These are phyloP conservation scores for Pseudofabraea citricarpa DNA, from an alignment of 2,329 filamentous ascomycete genomes.

Conservation along the genomic window DNA sequence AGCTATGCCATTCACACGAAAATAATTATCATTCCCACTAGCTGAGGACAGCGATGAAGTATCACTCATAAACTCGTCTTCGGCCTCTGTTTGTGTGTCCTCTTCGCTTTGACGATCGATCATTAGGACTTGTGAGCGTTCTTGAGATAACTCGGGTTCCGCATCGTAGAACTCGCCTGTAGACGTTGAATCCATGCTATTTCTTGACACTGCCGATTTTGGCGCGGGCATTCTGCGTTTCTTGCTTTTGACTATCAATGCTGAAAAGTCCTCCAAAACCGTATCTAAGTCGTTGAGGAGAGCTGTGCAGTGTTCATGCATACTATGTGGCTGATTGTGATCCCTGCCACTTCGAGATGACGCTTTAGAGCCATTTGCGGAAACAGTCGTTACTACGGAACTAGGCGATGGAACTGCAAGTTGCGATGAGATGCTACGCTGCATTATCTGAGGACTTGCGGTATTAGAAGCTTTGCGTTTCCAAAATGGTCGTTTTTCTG, in stretches of 20 bases:
- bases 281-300: slow-evolving; percentile 81
- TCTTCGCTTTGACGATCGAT: slow-evolving; percentile 71
- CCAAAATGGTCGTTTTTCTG: slow-evolving; percentile 79
- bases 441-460: slow-evolving; percentile 18
- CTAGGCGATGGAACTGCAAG: slow-evolving; percentile 20
- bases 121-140: slow-evolving; percentile 62
- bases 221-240: slow-evolving; percentile 60
- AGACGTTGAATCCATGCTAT: slow-evolving; percentile 75
- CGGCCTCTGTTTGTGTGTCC: slow-evolving; percentile 53
- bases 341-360: slow-evolving; percentile 10
- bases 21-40: slow-evolving; percentile 46
- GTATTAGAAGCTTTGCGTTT: slow-evolving; percentile 71
- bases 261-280: slow-evolving; percentile 77
- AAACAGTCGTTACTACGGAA: slow-evolving; percentile 16
- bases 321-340: slow-evolving; percentile 49
- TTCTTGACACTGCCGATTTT: slow-evolving; percentile 39
- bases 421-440: slow-evolving; percentile 21
- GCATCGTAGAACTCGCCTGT: slow-evolving; percentile 97
- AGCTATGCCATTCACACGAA: slow-evolving; percentile 51
- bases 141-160: slow-evolving; percentile 53
- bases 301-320: slow-evolving; percentile 79
- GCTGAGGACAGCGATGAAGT: slow-evolving; percentile 55
- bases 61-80: slow-evolving; percentile 42
- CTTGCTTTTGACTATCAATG: slow-evolving; percentile 73
- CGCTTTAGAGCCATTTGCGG: slow-evolving; percentile 17